Evolutionary conservation across 495 filamentous ascomycete genomes (phyloP).

Genomic region (Penicillium riverlandense): DNA sequence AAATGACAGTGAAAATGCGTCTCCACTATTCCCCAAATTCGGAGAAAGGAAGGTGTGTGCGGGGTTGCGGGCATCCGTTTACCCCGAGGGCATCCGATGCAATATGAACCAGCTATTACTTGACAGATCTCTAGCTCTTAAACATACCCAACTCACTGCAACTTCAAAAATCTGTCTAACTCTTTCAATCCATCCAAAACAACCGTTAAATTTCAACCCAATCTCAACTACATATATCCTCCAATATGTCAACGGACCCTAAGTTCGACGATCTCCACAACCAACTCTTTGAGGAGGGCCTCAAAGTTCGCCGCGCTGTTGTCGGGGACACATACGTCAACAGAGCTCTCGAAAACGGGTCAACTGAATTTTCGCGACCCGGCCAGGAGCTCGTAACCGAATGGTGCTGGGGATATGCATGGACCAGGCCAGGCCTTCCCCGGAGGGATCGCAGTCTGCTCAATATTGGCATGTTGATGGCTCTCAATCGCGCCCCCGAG

Average conservation of each 20-base stretch:
- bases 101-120: too few relatives aligned
- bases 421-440: conserved; percentile 42
- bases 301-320: conserved; percentile 42
- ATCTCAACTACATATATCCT: background rate
- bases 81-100: too few relatives aligned
- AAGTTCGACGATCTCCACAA: conserved; percentile 29
- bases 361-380: conserved; percentile 25
- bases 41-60: too few relatives aligned
- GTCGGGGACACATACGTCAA: conserved; percentile 26
- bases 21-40: too few relatives aligned
- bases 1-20: too few relatives aligned
- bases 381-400: conserved; percentile 38
- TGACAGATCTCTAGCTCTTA: too few relatives aligned
- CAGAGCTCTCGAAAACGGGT: conserved; percentile 5
- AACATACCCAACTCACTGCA: too few relatives aligned
- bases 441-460: conserved; percentile 39
- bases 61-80: too few relatives aligned
- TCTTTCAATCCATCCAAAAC: too few relatives aligned
- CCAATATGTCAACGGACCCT: conserved; percentile 8
- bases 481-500: conserved; percentile 37
- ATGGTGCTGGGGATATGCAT: conserved; percentile 41
- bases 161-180: too few relatives aligned
- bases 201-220: background rate
- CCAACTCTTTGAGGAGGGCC: conserved; percentile 45
- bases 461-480: conserved; percentile 45